A percentile compares a stretch with the other conserved stretches of the same genome.
phyloP scores from a whole-genome alignment of 2,329 filamentous ascomycete species.

The Colletotrichum echinochloae region DNA sequence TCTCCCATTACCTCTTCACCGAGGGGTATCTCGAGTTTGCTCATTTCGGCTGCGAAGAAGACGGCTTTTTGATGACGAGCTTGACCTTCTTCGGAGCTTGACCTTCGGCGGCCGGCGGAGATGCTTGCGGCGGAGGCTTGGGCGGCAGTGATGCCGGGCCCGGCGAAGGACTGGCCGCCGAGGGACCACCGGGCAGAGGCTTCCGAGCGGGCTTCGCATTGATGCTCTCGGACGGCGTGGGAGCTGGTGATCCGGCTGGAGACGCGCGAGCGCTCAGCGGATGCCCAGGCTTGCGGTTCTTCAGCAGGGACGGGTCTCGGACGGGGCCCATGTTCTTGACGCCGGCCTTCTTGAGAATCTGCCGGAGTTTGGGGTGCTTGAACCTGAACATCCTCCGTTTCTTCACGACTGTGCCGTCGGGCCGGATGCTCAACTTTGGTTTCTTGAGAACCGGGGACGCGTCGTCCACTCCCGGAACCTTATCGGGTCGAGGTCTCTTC shows the following conservation, averaged over 20 bases:
- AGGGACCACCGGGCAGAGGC: conserved; percentile 47
- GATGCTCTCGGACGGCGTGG: conserved; percentile 44
- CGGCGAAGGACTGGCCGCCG: conserved; percentile 29
- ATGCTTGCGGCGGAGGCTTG: conserved; percentile 32
- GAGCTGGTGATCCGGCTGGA: conserved; percentile 48
- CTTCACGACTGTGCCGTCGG: conserved; percentile 42
- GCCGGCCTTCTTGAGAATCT: conserved; percentile 46
- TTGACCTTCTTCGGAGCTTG: conserved; percentile 40
- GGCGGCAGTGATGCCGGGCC: conserved; percentile 21
- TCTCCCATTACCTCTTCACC: not conserved
- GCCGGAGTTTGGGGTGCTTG: conserved; percentile 50
- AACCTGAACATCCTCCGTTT: conserved; percentile 54
- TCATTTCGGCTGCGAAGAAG: conserved; percentile 18
- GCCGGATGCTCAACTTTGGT: conserved; percentile 50
- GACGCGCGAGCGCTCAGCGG: conserved; percentile 36
- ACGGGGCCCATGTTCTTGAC: conserved; percentile 25
- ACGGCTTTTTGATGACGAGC: conserved; percentile 41
- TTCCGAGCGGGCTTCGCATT: conserved; percentile 51
- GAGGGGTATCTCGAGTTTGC: not conserved
- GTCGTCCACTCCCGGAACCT: conserved; percentile 50
- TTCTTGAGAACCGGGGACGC: conserved; percentile 53
- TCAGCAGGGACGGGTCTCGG: conserved; percentile 31
- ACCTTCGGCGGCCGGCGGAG: conserved; percentile 27
- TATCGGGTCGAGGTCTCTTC: conserved; percentile 55
- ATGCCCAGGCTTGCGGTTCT: conserved; percentile 30